Evolutionary conservation across 257 asterid species (phyloP).

Genomic region (Plectranthus barbatus): DNA sequence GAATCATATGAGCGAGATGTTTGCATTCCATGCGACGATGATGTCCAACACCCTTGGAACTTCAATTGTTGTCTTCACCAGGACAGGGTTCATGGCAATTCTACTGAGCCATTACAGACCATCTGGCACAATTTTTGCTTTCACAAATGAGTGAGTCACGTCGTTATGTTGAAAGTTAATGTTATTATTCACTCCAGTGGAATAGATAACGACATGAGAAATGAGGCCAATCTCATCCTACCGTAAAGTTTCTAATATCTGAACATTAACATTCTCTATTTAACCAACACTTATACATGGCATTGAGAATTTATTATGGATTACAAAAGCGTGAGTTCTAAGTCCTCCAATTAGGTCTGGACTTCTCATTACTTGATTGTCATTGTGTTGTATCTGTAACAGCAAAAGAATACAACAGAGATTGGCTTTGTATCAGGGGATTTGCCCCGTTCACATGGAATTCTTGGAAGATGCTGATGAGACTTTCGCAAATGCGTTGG

Average conservation of each 20-base stretch:
- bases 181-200: neutral
- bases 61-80: conserved; percentile 87
- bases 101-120: conserved; percentile 93
- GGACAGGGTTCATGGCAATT: conserved; percentile 93
- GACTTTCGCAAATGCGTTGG: conserved; percentile 64
- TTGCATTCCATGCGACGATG: conserved; percentile 96
- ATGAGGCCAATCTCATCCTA: neutral
- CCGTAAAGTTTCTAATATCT: neutral
- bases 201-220: neutral
- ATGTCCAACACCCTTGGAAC: conserved; percentile 95
- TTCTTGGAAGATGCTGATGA: conserved; percentile 79
- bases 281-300: neutral
- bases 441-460: conserved; percentile 84
- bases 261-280: neutral
- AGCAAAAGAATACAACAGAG: conserved; percentile 91
- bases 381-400: conserved; percentile 20
- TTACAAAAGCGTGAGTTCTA: neutral
- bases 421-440: conserved; percentile 90
- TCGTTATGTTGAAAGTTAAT: neutral
- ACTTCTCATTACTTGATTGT: neutral
- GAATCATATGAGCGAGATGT: conserved; percentile 99
- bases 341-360: neutral
- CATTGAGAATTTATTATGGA: neutral
- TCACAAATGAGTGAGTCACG: conserved; percentile 81
- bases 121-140: conserved; percentile 93